Percentiles rank a stretch among this genome's conserved stretches.
phyloP scores from a whole-genome alignment of 1,139 yeast species.

The Debaryomycetaceae sp. region DNA sequence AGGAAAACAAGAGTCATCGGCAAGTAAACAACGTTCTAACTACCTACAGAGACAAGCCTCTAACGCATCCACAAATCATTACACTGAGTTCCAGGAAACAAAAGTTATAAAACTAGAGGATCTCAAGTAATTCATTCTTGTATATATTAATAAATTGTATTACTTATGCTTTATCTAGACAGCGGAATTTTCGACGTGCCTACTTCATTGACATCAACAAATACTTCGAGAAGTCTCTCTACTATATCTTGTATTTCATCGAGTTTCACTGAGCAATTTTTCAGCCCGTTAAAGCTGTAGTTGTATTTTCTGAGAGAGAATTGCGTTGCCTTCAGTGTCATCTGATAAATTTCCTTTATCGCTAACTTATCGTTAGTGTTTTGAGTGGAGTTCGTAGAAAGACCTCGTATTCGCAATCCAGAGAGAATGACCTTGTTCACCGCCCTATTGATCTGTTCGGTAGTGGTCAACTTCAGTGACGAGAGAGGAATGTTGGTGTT shows the following conservation, averaged over 20 bases:
- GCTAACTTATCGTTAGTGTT: conserved; percentile 31
- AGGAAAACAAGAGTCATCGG: conserved; percentile 16
- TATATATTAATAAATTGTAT: conserved; percentile 2
- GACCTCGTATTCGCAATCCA: conserved; percentile 42
- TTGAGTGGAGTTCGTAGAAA: conserved; percentile 22
- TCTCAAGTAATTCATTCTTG: conserved; percentile 6
- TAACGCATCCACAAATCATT: conserved; percentile 24
- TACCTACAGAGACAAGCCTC: conserved; percentile 30
- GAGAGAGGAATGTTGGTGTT: conserved; percentile 9
- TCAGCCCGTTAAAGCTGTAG: conserved; percentile 20
- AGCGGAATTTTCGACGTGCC: not conserved
- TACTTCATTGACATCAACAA: conserved; percentile 26
- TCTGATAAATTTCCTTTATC: conserved; percentile 40
- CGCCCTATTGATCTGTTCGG: conserved; percentile 33
- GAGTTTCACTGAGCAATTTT: conserved; percentile 13
- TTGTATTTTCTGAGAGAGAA: conserved; percentile 39
- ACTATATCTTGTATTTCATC: conserved; percentile 36
- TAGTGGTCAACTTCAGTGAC: conserved; percentile 20
- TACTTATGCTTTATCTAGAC: not conserved
- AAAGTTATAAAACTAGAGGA: conserved; percentile 11
- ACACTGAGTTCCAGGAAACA: conserved; percentile 9
- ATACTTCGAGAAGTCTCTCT: conserved; percentile 33
- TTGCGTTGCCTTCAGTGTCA: conserved; percentile 39
- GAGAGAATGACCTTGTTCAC: conserved; percentile 36
- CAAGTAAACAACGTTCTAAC: conserved; percentile 19